Percentiles rank a stretch among this genome's conserved stretches.
These are phyloP conservation scores for Microsporum audouinii DNA, from an alignment of 2,329 filamentous ascomycete species.

Conservation along the genomic window DNA sequence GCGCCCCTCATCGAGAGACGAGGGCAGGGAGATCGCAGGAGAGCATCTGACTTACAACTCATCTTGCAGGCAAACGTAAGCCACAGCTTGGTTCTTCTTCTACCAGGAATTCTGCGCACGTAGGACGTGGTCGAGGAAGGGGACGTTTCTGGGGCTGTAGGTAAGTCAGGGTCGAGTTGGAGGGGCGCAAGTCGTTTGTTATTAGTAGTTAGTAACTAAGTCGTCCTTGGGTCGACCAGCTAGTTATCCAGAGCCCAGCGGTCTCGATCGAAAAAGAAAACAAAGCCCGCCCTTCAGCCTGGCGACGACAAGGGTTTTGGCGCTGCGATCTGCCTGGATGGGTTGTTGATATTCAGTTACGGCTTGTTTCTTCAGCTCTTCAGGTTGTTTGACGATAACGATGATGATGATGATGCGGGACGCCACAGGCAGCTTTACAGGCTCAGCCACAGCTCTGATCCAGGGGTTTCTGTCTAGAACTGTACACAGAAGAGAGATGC, in stretches of 20 bases:
- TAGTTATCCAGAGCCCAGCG: not conserved
- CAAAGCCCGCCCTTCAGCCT: not conserved
- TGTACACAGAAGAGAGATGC: too few species aligned
- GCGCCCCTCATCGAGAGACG: not conserved
- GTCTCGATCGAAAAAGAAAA: not conserved
- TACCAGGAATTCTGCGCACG: not conserved
- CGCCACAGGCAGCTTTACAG: not conserved
- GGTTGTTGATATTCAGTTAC: not conserved
- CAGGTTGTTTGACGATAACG: not conserved
- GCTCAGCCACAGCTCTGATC: not conserved
- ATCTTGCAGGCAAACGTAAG: not conserved
- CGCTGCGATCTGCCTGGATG: not conserved
- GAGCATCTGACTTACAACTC: constrained; percentile 5
- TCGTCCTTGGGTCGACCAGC: not conserved
- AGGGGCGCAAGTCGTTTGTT: not conserved
- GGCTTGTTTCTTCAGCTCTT: not conserved
- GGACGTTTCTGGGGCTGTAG: not conserved
- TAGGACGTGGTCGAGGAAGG: not conserved
- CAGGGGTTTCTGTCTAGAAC: too few species aligned
- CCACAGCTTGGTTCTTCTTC: not conserved
- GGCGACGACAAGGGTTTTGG: not conserved
- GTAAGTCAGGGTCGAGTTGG: not conserved
- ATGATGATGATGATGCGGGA: not conserved
- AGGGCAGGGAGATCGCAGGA: not conserved
- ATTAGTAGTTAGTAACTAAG: not conserved